Evolutionary conservation across 495 filamentous ascomycete genomes (phyloP), one percentile per base, ranked within the genome.

Genomic region (Delitschia confertaspora): DNA sequence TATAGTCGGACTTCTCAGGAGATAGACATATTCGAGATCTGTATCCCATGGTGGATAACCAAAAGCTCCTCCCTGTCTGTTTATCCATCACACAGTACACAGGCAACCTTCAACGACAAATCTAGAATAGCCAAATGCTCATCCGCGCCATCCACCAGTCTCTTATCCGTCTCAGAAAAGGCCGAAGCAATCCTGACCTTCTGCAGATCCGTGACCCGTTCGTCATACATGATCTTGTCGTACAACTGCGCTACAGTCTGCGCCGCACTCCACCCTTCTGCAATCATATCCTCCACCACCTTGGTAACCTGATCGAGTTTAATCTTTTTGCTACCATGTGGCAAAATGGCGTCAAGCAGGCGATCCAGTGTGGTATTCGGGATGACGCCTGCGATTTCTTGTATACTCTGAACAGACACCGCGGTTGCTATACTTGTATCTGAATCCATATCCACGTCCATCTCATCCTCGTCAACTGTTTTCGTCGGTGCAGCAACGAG

Each of bases 191-290:
- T 93, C 66, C 80, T 82, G 56, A 85, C 89, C 69, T 99, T 99
- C 55, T 91, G 81, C 8, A 74, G 65, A 57, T 95, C 84, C 0
- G 78, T 74, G 16, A 93, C 78, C 22, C 75, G 67, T 58, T 98
- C 91, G 54, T 93, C 83, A 62, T 79, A 87, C 4, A 98, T 67
- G 33, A 94, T 63, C 23, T 74, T 72, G 56, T 86, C 80, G 56
- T 95, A 95, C 20, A 98, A 65, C 83, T 98, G 88, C 5, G 72
- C 60, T 33, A 95, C 69, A 14, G 93, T 70, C 66, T 96, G 91
- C 13, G 80, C 79, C n/a, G 89, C 91, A 65, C 86, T 94, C 93
- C 91, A 99, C 17, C 91, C 91, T 66, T 99, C 91, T 10, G 91
- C 89, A 45, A 95, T 82, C 70, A 96, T 78, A 59, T 93, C 82